phyloP scores from a whole-genome alignment of 2,329 filamentous ascomycete species.

The Nakataea oryzae region DNA sequence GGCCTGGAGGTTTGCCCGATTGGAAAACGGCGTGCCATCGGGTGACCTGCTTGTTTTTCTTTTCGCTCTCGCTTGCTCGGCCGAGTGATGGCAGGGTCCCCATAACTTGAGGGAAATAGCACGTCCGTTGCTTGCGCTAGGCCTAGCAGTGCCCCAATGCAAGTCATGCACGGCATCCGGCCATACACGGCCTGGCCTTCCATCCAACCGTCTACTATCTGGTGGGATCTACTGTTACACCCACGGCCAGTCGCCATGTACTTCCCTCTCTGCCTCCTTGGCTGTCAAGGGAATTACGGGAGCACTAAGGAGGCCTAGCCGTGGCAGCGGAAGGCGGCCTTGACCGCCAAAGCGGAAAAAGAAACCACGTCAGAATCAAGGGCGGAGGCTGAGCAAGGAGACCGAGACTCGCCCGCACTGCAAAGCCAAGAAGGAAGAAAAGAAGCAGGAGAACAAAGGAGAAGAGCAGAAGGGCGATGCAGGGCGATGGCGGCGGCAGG shows the following conservation, averaged over 20 bases:
- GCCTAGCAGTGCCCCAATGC: not conserved
- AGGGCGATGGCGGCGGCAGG: not conserved
- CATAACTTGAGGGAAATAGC: no score
- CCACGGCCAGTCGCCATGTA: not conserved
- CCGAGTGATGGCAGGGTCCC: no score
- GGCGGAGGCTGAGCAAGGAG: not conserved
- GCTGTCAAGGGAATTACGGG: not conserved
- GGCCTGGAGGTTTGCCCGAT: not conserved
- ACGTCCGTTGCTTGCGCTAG: not conserved
- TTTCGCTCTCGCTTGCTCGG: not conserved
- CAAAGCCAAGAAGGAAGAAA: not conserved
- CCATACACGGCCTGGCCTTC: not conserved
- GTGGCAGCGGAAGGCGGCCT: not conserved
- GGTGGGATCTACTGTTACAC: not conserved
- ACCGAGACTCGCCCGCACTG: not conserved
- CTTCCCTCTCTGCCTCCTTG: not conserved
- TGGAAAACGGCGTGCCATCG: not conserved
- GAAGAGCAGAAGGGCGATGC: not conserved
- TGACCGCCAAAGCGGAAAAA: not conserved
- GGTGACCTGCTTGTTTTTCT: not conserved
- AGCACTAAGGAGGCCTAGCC: not conserved
- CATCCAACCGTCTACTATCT: not conserved
- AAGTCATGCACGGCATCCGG: not conserved
- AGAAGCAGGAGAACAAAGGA: not conserved
- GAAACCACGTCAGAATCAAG: not conserved